phyloP scores from a whole-genome alignment of 1,139 yeast genomes.

The Diutina pseudorugosa region DNA sequence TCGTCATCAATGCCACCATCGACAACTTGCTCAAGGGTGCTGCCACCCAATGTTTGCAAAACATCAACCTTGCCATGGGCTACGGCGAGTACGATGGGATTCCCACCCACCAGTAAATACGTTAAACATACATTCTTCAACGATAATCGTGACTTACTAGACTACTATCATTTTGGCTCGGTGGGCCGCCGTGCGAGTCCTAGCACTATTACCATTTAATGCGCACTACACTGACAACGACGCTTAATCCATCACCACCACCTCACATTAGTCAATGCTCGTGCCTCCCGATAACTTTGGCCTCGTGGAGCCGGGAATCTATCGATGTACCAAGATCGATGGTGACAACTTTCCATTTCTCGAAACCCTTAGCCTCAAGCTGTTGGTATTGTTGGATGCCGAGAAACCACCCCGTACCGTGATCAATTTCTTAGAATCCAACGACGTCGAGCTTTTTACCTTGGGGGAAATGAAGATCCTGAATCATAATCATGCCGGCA shows the following conservation, averaged over 20 bases:
- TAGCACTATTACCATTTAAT: background rate
- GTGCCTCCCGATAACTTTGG: constrained; percentile 78
- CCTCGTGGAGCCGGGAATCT: constrained; percentile 61
- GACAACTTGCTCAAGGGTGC: constrained; percentile 97
- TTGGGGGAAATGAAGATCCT: constrained; percentile 30
- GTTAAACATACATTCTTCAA: background rate
- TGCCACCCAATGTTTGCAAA: constrained; percentile 95
- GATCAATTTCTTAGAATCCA: constrained; percentile 30
- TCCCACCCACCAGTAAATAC: constrained; percentile 27
- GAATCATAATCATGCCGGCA: constrained; percentile 28
- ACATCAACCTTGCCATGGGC: constrained; percentile 79
- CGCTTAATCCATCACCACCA: background rate
- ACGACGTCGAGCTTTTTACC: constrained; percentile 32
- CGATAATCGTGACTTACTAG: background rate
- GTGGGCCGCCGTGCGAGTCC: too few relatives aligned
- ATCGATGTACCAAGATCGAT: constrained; percentile 42
- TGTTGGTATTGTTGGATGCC: constrained; percentile 54
- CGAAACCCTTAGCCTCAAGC: constrained; percentile 46
- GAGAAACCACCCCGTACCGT: constrained; percentile 56
- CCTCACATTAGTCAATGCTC: constrained; percentile 32
- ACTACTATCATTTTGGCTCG: background rate
- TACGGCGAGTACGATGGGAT: constrained; percentile 94
- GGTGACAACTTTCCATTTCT: constrained; percentile 53
- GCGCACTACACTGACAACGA: background rate
- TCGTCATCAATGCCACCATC: constrained; percentile 87